Base-by-base conservation (phyloP, 2,329 filamentous ascomycete genomes). In the Onygena corvina region DNA sequence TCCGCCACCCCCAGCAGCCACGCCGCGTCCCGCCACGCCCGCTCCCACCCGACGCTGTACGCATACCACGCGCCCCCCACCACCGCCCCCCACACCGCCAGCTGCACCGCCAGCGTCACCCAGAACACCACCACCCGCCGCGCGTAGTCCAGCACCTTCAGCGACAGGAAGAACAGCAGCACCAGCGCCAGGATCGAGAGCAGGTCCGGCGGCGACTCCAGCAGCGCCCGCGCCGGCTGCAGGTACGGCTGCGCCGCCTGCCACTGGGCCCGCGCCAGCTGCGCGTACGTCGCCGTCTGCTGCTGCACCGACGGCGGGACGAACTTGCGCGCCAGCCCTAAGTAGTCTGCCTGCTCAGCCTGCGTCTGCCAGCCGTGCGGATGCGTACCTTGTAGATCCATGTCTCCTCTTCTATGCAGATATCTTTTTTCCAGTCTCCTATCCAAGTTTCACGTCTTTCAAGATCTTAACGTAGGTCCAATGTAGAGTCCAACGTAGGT, bases 61-160 rank as follows among this genome's bases (percentile, higher is more conserved):
- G 83, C 71, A 52, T 75, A 72, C 14, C 80, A 69, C 0, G 72
- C 71, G 0, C 80, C 35, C 0, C 73, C 71, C 3, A 74, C 67
- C 2, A 89, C 56, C 1, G 69, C 63, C 1, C 74, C 75, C 79
- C 80, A 92, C 54, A 87, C 79, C 1, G 76, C 63, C 35, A 87
- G 56, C 20, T 76, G 69, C 54, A 86, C 64, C 8, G 74, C 72
- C 49, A 94, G 61, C n/a, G 76, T 71, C 47, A 87, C 77, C 79
- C 86, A 87, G 70, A 81, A 93, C 60, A 87, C 70, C 51, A 94
- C 72, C 16, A 86, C 68, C 52, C 86, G 77, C 53, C 81, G 79
- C 14, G 87, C 70, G 69, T 84, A 83, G 62, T 81, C 76, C 55
- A 82, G 68, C 35, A 92, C 71, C 55, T 78, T 76, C 52, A 82